A percentile compares a stretch with the other conserved stretches of the same genome.
These are phyloP conservation scores for Yarrowia keelungensis DNA, from an alignment of 805 yeast species.

Conservation along the genomic window DNA sequence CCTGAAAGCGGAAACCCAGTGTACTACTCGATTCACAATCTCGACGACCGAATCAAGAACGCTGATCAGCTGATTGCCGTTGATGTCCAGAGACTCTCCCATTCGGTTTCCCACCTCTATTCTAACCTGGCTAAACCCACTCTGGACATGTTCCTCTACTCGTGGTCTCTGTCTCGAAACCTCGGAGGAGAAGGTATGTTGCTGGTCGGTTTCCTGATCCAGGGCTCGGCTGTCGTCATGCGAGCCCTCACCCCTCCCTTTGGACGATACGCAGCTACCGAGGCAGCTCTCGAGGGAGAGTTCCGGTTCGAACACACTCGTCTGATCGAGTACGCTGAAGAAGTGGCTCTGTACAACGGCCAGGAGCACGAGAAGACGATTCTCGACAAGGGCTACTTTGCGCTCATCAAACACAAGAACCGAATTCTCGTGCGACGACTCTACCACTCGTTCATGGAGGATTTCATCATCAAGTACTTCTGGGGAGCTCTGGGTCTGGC, in stretches of 20 bases:
- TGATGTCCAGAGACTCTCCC: slow-evolving; percentile 76
- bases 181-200: slow-evolving; percentile 73
- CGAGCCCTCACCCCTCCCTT: slow-evolving; percentile 88
- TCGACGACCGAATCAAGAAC: slow-evolving; percentile 63
- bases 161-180: slow-evolving; percentile 67
- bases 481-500: slow-evolving; percentile 96
- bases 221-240: slow-evolving; percentile 74
- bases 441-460: slow-evolving; percentile 85
- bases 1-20: slow-evolving; percentile 71
- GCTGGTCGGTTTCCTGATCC: slow-evolving; percentile 79
- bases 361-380: slow-evolving; percentile 78
- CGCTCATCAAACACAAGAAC: slow-evolving; percentile 76
- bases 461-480: slow-evolving; percentile 85
- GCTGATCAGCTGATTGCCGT: slow-evolving; percentile 86
- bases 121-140: slow-evolving; percentile 85
- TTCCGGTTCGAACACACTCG: slow-evolving; percentile 84
- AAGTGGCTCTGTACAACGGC: slow-evolving; percentile 84
- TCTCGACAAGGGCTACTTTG: slow-evolving; percentile 80
- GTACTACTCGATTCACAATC: slow-evolving; percentile 73
- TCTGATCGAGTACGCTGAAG: slow-evolving; percentile 79
- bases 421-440: slow-evolving; percentile 73
- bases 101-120: slow-evolving; percentile 74
- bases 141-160: slow-evolving; percentile 78
- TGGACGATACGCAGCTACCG: slow-evolving; percentile 75
- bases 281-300: slow-evolving; percentile 83